Evolutionary conservation across 2,329 filamentous ascomycete genomes (phyloP), one percentile per base, ranked within the genome.

Genomic region (Ustulina deusta): DNA sequence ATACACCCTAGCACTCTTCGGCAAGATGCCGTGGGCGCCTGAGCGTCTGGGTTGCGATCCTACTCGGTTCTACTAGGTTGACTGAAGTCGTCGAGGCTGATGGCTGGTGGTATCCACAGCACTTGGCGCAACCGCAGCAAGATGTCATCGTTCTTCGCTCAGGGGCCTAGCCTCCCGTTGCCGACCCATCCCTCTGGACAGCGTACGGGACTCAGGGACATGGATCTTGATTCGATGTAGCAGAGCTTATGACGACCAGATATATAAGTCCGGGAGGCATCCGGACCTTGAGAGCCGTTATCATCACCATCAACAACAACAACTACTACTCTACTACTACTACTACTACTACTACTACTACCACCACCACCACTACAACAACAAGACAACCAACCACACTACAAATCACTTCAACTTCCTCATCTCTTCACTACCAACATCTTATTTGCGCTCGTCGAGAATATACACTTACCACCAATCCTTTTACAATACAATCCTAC

Each of bases 201-300:
- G 25, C 54, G 27, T 36, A 65, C 54, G 66, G 63, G 27, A 40
- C 10, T 49, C 32, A 44, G 38, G 9, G 61, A 46, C 58, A 65
- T 62, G 66, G 67, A 56, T 54, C 40, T 63, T 40, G 40, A 22
- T 61, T 65, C 27, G 20, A 56, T 61, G 58, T 66, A 48, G 46
- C 46, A 65, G 55, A 56, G 58, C 51, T 66, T 57, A 57, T 36
- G 56, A 63, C 15, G 17, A 46, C 46, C 29, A 67, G 48, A 65
- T 61, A 71, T 70, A 68, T 69, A 71, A 65, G 61, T 61, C 63
- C 58, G 57, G 63, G 55, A 67, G 58, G 51, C 58, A 57, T 64
- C 61, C 69, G 25, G 61, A 40, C 34, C 48, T 69, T 25, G 60
- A 67, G 38, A 40, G 52, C 46, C 20, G 66, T 59, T 61, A 61